Evolutionary conservation across 192 early-diverging fungal genomes (phyloP).

Genomic region (Irineochytrium annulatum): DNA sequence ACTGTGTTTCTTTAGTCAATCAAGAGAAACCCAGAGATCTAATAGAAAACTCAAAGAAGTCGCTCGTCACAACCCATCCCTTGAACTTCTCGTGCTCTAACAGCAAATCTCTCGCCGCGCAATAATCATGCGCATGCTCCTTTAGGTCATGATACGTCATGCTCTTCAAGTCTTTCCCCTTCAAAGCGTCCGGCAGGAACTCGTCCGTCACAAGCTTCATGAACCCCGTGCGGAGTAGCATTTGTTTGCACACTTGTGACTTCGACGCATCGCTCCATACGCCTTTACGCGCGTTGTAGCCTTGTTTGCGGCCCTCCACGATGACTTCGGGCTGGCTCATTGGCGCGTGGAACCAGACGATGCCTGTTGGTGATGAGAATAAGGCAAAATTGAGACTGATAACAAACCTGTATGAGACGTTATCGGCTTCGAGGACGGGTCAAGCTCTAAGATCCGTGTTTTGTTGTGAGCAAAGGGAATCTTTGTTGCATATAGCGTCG

Average conservation of each 20-base stretch:
- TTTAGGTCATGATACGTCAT: slow-evolving; percentile 5
- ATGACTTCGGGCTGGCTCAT: not conserved
- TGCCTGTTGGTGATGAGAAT: not conserved
- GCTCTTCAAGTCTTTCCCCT: not conserved
- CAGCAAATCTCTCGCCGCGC: slow-evolving; percentile 2
- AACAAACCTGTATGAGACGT: slow-evolving; percentile 5
- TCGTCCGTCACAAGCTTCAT: not conserved
- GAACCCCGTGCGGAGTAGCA: not conserved
- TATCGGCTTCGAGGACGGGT: not conserved
- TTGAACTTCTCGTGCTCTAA: slow-evolving; percentile 6
- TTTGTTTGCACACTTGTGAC: slow-evolving; percentile 1
- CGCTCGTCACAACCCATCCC: slow-evolving; percentile 20
- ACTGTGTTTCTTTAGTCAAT: too few relatives aligned
- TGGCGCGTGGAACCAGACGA: slow-evolving; percentile 2
- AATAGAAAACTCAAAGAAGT: too few relatives aligned
- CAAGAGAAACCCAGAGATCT: too few relatives aligned
- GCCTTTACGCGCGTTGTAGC: slow-evolving; percentile 7
- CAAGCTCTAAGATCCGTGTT: not conserved
- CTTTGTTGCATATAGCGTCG: not conserved
- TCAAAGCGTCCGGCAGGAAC: not conserved
- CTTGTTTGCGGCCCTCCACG: slow-evolving; percentile 19
- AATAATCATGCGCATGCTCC: not conserved
- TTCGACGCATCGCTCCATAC: slow-evolving; percentile 5
- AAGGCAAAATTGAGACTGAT: not conserved
- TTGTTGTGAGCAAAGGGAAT: not conserved